Conservation (phyloP, 1,284 basidiomycete species). For the Ganoderma leucocontextum region DNA sequence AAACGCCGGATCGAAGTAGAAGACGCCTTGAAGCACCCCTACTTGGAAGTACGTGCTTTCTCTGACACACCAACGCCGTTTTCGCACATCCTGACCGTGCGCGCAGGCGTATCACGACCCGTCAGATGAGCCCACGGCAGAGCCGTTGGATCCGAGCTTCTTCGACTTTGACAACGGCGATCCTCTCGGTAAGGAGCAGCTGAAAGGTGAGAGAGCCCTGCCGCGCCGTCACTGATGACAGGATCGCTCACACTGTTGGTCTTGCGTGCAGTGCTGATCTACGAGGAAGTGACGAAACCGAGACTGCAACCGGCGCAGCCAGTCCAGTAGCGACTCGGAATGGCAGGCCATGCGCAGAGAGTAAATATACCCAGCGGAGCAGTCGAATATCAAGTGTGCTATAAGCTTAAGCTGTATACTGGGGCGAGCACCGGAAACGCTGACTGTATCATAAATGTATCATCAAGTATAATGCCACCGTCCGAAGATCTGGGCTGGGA, state of each 20-base stretch:
- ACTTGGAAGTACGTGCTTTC: constrained; percentile 69
- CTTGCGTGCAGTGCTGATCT: constrained; percentile 57
- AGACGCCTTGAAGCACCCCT: constrained; percentile 92
- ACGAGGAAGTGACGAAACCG: constrained; percentile 60
- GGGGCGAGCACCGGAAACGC: constrained; percentile 5
- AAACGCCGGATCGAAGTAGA: constrained; percentile 90
- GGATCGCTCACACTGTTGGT: background rate
- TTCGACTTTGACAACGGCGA: constrained; percentile 89
- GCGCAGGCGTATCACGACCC: constrained; percentile 87
- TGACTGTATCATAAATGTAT: constrained; percentile 29
- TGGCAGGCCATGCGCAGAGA: background rate
- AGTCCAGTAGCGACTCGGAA: constrained; percentile 18
- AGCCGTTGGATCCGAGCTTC: constrained; percentile 84
- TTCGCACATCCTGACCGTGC: constrained; percentile 14
- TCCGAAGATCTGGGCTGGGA: constrained; percentile 27
- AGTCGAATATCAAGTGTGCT: constrained; percentile 16
- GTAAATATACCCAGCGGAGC: constrained; percentile 23
- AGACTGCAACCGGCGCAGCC: constrained; percentile 22
- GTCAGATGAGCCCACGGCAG: constrained; percentile 85
- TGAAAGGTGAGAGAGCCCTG: constrained; percentile 64
- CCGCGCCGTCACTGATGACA: background rate
- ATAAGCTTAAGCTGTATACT: constrained; percentile 17
- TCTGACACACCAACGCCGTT: background rate
- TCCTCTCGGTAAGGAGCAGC: constrained; percentile 69
- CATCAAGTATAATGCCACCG: constrained; percentile 30